A percentile compares a stretch with the other conserved stretches of the same genome.
Evolutionary conservation across 352 stramenopile genomes (phyloP).

Genomic region (Pelagophyceae sp.): DNA sequence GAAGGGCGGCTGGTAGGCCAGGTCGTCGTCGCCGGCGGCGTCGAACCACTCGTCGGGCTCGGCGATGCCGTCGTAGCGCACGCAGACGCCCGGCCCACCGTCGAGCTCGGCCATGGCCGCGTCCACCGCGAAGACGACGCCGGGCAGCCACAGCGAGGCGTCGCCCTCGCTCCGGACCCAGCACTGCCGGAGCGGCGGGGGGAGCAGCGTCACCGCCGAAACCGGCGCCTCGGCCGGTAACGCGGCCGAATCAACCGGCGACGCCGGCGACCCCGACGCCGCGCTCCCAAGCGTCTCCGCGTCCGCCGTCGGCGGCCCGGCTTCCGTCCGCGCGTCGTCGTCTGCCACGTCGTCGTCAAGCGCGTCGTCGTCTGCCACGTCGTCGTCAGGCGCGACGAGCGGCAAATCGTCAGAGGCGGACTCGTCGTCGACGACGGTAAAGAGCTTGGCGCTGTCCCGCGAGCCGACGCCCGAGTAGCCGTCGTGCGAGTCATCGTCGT

Average conservation of each 20-base stretch:
- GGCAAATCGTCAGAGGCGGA: too few relatives aligned
- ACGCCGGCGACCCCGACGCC: too few relatives aligned
- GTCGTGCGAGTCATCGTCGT: too few relatives aligned
- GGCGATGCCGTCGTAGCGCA: background rate
- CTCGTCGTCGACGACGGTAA: too few relatives aligned
- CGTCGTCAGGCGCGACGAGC: background rate
- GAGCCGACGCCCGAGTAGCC: too few relatives aligned
- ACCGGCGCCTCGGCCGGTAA: too few relatives aligned
- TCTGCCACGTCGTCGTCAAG: background rate
- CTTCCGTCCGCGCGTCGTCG: too few relatives aligned
- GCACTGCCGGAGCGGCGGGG: background rate
- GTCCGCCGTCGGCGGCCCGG: background rate
- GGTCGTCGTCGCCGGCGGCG: too few relatives aligned
- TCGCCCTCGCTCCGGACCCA: background rate
- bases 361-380: background rate
- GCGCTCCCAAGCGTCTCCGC: too few relatives aligned
- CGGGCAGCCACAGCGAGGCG: background rate
- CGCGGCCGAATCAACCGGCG: too few relatives aligned
- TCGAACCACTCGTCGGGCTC: background rate
- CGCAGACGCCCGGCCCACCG: background rate
- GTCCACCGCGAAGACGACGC: background rate
- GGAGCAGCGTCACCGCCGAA: background rate
- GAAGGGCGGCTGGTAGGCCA: too few relatives aligned
- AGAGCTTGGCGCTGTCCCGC: too few relatives aligned
- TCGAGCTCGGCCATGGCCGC: background rate